Evolutionary conservation across 1,284 basidiomycete genomes (phyloP).

Genomic region (Cutaneotrichosporon cavernicola): DNA sequence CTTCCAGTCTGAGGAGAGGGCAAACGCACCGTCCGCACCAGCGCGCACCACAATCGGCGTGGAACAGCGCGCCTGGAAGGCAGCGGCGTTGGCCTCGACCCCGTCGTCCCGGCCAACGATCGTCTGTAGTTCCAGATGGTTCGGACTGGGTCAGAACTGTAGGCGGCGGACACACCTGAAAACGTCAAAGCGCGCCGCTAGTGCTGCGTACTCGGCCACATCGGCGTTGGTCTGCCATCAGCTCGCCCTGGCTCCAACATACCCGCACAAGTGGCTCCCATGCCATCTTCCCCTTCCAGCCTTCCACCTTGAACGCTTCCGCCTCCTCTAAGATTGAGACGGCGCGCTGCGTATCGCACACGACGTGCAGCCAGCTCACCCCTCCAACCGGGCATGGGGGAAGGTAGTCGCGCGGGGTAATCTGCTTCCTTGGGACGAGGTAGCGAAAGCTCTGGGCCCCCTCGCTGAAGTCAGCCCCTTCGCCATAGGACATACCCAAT

Average conservation of each 20-base stretch:
- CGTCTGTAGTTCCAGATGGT: constrained; percentile 55
- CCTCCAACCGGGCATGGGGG: constrained; percentile 54
- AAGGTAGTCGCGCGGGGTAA: constrained; percentile 68
- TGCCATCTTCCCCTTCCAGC: constrained; percentile 67
- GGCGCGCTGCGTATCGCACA: constrained; percentile 76
- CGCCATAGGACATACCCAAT: constrained; percentile 60
- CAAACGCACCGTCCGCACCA: constrained; percentile 72
- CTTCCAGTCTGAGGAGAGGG: constrained; percentile 46
- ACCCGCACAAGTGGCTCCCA: constrained; percentile 70
- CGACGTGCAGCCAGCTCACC: constrained; percentile 68
- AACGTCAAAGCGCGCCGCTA: constrained; percentile 35
- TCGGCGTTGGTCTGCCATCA: constrained; percentile 8
- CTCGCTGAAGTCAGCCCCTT: constrained; percentile 28
- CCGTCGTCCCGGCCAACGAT: constrained; percentile 51
- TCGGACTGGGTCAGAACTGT: constrained; percentile 44
- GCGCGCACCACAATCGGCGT: constrained; percentile 66
- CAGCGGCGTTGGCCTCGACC: constrained; percentile 17
- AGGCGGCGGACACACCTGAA: constrained; percentile 31
- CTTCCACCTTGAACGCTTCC: constrained; percentile 50
- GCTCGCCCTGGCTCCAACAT: background rate
- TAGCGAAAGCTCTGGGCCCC: constrained; percentile 71
- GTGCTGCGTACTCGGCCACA: constrained; percentile 11
- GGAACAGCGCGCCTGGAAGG: constrained; percentile 21
- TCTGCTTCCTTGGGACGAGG: constrained; percentile 67
- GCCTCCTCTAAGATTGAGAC: constrained; percentile 66